Evolutionary conservation across 148 eudicot species (phyloP).

Genomic region (Rhododendron simsii): DNA sequence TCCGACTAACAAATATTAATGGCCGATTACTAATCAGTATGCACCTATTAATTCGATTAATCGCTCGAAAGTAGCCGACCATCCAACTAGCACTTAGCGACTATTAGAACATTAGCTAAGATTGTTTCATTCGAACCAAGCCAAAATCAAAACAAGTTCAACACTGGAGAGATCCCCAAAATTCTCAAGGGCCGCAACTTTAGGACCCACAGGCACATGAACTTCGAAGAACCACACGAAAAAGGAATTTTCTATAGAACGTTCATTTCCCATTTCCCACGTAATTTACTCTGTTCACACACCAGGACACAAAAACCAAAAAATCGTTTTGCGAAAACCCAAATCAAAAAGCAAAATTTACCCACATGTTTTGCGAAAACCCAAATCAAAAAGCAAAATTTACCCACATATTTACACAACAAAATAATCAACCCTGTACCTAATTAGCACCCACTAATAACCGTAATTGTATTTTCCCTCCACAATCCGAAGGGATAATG

Average conservation of each 20-base stretch:
- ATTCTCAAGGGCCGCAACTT: not conserved
- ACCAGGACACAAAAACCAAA: not conserved
- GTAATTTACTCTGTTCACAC: not conserved
- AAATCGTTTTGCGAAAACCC: not conserved
- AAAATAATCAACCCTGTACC: not conserved
- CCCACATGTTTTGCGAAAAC: not conserved
- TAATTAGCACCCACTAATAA: not conserved
- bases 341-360: not conserved
- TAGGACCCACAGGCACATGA: not conserved
- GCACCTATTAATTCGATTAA: too few relatives aligned
- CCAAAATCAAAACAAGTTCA: too few relatives aligned
- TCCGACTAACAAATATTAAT: too few relatives aligned
- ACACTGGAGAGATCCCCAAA: too few relatives aligned
- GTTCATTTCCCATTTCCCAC: not conserved
- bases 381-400: not conserved
- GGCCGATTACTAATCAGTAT: too few relatives aligned
- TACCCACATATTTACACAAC: not conserved
- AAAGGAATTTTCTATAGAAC: not conserved
- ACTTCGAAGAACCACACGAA: not conserved
- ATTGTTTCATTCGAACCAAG: not conserved
- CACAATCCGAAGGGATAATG: not conserved
- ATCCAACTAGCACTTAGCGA: too few relatives aligned
- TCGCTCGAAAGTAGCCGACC: too few relatives aligned
- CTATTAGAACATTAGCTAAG: too few relatives aligned
- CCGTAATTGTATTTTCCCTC: not conserved